Base-by-base conservation (phyloP, 106 monocot genomes). In the Acanthochlamys bracteata region DNA sequence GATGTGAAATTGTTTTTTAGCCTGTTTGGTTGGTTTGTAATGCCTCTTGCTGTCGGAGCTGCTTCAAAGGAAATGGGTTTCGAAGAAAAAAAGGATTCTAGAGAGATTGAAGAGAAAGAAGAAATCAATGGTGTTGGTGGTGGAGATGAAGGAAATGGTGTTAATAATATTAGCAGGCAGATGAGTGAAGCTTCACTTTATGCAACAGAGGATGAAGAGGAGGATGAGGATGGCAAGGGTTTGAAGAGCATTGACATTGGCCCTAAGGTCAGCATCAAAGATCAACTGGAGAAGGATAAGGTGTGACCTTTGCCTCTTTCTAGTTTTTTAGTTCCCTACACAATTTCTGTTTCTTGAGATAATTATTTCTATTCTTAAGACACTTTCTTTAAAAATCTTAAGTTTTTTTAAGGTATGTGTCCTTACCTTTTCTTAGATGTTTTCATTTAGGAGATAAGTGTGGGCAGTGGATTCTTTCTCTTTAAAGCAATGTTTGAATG, bases 231-330 rank as follows among this genome's bases (percentile, higher is more conserved):
- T 17, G 88, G 59, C n/a, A 69, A 89, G 42, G 78, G 20, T 24
- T 27, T 15, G 17, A 79, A 82, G 24, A 53, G 46, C 9, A 69
- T 89, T 61, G 86, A 89, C 69, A 53, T 93, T 65, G 93, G 89
- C 15, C 93, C 93, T 40, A 74, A 79, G 41, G 73, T 89, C 66
- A 93, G 80, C 49, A 77, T 93, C 68, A 93, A 78, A 57, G 76
- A 86, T 10, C 89, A 93, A 55, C 53, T 93, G 7, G 93, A 89
- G 71, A 89, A 81, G 55, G 93, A 93, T 39, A 93, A 89, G 89
- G 93, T 93, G 2, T 25, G 7, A 16, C n/a, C 10, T 24, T 43
- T 21, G 21, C 24, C 12, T 73, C 22, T 64, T 7, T 57, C 12
- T 67, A 41, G 27, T 3, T 26, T 7, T 59, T 24, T 25, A 17